Conservation (phyloP, 208 protist genomes). For the Porcisia hertigi region DNA sequence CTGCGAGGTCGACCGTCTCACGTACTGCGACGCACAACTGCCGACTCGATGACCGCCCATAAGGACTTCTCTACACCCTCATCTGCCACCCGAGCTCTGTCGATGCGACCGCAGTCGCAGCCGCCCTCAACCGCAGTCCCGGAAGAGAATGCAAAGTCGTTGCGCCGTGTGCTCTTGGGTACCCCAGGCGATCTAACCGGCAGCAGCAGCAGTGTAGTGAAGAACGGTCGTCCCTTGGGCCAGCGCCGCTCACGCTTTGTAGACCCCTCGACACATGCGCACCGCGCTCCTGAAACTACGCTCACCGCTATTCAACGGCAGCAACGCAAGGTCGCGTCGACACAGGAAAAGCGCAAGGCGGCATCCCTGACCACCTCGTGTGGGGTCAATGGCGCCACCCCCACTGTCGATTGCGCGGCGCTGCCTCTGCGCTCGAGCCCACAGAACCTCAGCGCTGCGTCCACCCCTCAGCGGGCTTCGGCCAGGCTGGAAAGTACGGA, state of each 20-base stretch:
- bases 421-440: conserved; percentile 8
- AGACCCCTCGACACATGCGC: not conserved
- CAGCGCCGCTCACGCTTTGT: conserved; percentile 10
- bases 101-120: not conserved
- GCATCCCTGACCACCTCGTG: not conserved
- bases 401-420: conserved; percentile 4
- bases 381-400: conserved; percentile 1
- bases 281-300: not conserved
- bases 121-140: not conserved
- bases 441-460: not conserved
- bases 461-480: conserved; percentile 12
- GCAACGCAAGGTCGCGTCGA: not conserved
- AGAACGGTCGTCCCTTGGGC: not conserved
- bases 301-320: not conserved
- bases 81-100: not conserved
- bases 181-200: not conserved
- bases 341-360: not conserved
- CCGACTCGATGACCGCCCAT: not conserved
- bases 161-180: conserved; percentile 7
- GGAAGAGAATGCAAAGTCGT: not conserved
- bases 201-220: not conserved
- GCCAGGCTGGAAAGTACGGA: not conserved
- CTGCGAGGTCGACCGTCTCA: conserved; percentile 4
- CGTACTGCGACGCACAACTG: not conserved
- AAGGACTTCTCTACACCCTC: not conserved